Base-by-base conservation (phyloP, 495 filamentous ascomycete species). In the Lepidopterella palustris region DNA sequence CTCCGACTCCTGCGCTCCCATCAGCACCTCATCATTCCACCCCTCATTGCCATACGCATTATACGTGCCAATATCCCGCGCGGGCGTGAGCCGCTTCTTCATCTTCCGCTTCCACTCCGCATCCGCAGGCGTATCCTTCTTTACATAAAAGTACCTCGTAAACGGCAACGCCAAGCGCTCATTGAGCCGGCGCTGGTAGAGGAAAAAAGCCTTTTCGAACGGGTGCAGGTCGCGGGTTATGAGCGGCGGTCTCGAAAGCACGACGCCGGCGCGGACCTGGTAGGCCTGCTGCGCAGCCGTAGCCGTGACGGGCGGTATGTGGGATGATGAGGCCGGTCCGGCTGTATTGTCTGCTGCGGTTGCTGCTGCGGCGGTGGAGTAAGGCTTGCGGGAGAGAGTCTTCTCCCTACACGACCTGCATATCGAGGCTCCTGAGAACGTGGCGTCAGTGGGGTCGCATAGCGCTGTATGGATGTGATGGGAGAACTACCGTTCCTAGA, bases 121-220 rank as follows among this genome's bases (percentile, higher is more conserved):
- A 64, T 95, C 89, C 5, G 82, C 77, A 0, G 90, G 85, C 0
- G 92, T 95, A 66, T 87, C 90, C 62, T 85, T 86, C 79, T 95
- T 95, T 86, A 90, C 95, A 81, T 95, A 99, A 75, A 97, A 93
- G 71, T 88, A 90, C 53, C 87, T 83, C 18, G 86, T 87, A 77
- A 99, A 99, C 1, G 92, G 92, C 8, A 92, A 79, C 10, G 84
- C 83, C 28, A 96, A 79, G 10, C 93, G 90, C 77, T 99, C 93
- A 74, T 99, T 96, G 54, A 99, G 80, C 11, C 93, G 90, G 60
- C 89, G 89, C 76, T 99, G 93, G 78, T 99, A 99, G 72, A 97
- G 89, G 78, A 85, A 93, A 77, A 82, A 97, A 53, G 92, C 79
- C 71, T 89, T 86, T 74, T 99, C 93, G 73, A 99, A 97, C 11